Percentiles rank a stretch among this genome's conserved stretches.
These are phyloP conservation scores for Saitozyma podzolica DNA, from an alignment of 768 basidiomycete species.

Conservation along the genomic window DNA sequence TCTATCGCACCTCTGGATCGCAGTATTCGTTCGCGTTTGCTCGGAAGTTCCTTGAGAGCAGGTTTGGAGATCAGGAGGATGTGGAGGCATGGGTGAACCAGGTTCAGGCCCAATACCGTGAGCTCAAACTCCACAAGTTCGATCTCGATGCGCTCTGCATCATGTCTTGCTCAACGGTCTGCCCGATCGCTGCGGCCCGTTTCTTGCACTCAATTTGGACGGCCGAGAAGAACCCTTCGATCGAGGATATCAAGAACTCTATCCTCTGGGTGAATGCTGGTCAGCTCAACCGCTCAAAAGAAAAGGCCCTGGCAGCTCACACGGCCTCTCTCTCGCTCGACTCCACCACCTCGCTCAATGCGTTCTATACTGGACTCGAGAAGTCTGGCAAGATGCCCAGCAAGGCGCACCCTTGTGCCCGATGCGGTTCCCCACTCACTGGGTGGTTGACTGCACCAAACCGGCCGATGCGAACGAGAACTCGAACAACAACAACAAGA, in stretches of 20 bases:
- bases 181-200: slow-evolving; percentile 8
- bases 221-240: slow-evolving; percentile 4
- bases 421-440: slow-evolving; percentile 10
- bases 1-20: slow-evolving; percentile 10
- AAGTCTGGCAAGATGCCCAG: slow-evolving; percentile 8
- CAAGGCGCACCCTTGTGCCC: slow-evolving; percentile 12
- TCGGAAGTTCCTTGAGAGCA: no score
- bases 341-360: slow-evolving; percentile 1
- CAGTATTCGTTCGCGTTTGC: slow-evolving; percentile 9
- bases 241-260: slow-evolving; percentile 2
- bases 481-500: not conserved
- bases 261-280: slow-evolving; percentile 11
- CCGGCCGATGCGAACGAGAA: not conserved
- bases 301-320: slow-evolving; percentile 2
- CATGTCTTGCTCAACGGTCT: slow-evolving; percentile 12
- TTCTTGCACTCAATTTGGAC: slow-evolving; percentile 6
- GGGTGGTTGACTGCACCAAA: slow-evolving; percentile 10
- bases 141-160: slow-evolving; percentile 9
- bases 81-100: no score
- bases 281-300: slow-evolving; percentile 6
- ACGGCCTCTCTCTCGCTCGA: slow-evolving; percentile 2
- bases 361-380: slow-evolving; percentile 8
- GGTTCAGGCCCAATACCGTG: no score
- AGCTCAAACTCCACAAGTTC: slow-evolving; percentile 7
- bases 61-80: no score